Conservation (phyloP, 2,329 filamentous ascomycete species). For the Parafenestella ontariensis region DNA sequence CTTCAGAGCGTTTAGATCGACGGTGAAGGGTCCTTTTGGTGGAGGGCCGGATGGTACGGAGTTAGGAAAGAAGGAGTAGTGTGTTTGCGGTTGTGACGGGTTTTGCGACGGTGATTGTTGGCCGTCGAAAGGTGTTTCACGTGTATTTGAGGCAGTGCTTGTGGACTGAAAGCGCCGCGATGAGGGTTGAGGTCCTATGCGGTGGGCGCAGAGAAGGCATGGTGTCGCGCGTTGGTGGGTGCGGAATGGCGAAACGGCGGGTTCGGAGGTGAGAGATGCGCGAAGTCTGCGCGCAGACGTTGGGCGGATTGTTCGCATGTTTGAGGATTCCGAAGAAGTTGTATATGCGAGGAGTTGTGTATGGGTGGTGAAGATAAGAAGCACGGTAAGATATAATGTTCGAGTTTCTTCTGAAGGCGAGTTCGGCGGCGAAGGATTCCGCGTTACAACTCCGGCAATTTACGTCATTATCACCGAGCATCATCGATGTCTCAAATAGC, state of each 20-base stretch:
- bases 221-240: slow-evolving; percentile 24
- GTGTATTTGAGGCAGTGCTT: slow-evolving; percentile 7
- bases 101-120: slow-evolving; percentile 9
- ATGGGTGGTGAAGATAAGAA: neutral
- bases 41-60: slow-evolving; percentile 81
- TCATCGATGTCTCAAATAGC: neutral
- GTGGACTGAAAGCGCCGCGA: slow-evolving; percentile 36
- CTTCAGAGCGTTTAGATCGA: slow-evolving; percentile 74
- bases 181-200: slow-evolving; percentile 10
- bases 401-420: neutral
- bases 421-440: slow-evolving; percentile 16
- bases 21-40: slow-evolving; percentile 75
- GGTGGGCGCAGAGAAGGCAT: slow-evolving; percentile 35
- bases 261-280: slow-evolving; percentile 24
- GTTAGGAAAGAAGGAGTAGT: slow-evolving; percentile 88
- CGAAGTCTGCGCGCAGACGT: slow-evolving; percentile 34
- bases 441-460: slow-evolving; percentile 4
- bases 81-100: slow-evolving; percentile 54
- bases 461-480: slow-evolving; percentile 23
- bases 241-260: slow-evolving; percentile 17
- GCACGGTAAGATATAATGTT: neutral
- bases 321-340: neutral
- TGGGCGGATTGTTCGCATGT: slow-evolving; percentile 32
- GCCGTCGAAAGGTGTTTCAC: slow-evolving; percentile 24
- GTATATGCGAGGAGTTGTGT: neutral